These are phyloP conservation scores for Cynanchum wilfordii DNA, from an alignment of 257 asterid species.

Conservation along the genomic window DNA sequence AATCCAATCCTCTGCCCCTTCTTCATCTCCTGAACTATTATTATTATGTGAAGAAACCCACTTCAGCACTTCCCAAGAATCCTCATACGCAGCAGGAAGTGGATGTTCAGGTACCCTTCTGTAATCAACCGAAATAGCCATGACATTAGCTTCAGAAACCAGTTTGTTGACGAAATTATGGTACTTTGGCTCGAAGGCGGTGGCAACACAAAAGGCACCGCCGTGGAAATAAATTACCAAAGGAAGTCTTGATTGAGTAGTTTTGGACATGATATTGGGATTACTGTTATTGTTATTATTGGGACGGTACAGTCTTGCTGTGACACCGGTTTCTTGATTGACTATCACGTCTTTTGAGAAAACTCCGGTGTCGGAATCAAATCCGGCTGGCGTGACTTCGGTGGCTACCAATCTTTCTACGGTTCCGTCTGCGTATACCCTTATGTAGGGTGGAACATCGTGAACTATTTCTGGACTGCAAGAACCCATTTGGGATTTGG, in stretches of 20 bases:
- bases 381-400: conserved; percentile 34
- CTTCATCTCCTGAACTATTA: conserved; percentile 1
- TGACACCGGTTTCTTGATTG: conserved; percentile 33
- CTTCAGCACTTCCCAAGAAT: conserved; percentile 51
- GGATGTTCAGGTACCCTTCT: conserved; percentile 65
- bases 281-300: not conserved
- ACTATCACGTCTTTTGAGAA: conserved; percentile 47
- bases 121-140: conserved; percentile 51
- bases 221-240: conserved; percentile 72
- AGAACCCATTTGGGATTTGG: conserved; percentile 27
- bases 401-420: conserved; percentile 49
- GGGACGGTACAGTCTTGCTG: conserved; percentile 59
- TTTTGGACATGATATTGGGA: too few species aligned
- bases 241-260: conserved; percentile 33
- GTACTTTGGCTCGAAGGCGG: conserved; percentile 49
- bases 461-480: conserved; percentile 25
- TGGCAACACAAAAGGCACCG: conserved; percentile 62
- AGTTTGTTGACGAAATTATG: conserved; percentile 45
- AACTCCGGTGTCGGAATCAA: conserved; percentile 44
- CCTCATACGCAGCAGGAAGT: conserved; percentile 61
- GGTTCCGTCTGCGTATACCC: conserved; percentile 51
- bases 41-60: conserved; percentile 38
- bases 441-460: conserved; percentile 55
- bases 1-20: conserved; percentile 34
- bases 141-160: conserved; percentile 37